Conservation (phyloP, 148 eudicot species). For the Vaccinium vitisidaea region DNA sequence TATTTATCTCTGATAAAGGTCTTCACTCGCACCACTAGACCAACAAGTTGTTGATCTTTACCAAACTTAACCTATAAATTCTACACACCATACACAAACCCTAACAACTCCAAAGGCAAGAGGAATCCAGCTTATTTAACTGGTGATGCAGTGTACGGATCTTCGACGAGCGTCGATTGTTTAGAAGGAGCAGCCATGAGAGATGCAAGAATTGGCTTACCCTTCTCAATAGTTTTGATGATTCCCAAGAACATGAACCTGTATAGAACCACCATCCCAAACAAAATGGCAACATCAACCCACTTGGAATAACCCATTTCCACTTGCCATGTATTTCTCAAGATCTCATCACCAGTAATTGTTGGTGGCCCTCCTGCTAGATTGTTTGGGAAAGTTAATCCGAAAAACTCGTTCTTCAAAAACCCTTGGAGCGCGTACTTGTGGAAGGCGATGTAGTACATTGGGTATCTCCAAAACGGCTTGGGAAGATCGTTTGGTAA, state of each 20-base stretch:
- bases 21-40: not conserved
- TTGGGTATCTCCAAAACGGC: constrained; percentile 53
- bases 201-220: not conserved
- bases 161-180: not conserved
- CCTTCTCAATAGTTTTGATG: not conserved
- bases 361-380: constrained; percentile 21
- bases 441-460: constrained; percentile 52
- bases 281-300: not conserved
- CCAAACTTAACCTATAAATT: not conserved
- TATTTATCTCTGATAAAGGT: not conserved
- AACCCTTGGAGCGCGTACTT: constrained; percentile 49
- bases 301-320: constrained; percentile 4
- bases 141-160: not conserved
- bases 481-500: constrained; percentile 56
- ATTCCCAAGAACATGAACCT: not conserved
- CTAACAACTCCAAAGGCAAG: not conserved
- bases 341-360: not conserved
- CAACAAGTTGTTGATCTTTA: too few species aligned
- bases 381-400: constrained; percentile 39
- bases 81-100: not conserved
- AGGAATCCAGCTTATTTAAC: not conserved
- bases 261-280: not conserved
- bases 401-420: constrained; percentile 54
- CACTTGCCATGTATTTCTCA: not conserved
- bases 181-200: not conserved